Conservation (phyloP, 164 flowering plant species). For the Magnolia sinica region DNA sequence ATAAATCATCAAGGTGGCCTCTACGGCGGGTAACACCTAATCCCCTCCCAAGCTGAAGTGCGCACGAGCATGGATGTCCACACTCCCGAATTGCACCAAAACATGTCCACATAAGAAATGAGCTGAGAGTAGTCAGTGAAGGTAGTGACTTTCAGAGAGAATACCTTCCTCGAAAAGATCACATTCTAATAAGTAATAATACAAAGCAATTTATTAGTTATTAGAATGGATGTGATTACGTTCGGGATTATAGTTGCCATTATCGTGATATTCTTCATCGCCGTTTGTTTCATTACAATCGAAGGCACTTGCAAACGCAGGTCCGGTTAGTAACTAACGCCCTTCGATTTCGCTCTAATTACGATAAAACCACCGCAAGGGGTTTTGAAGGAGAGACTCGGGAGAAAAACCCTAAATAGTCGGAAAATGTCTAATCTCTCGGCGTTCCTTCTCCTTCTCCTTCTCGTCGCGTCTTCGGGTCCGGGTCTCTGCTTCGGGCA, state of each 20-base stretch:
- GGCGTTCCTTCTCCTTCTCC: background rate
- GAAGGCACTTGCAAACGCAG: slow-evolving; percentile 79
- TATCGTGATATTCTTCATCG: slow-evolving; percentile 55
- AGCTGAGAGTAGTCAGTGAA: too few species aligned
- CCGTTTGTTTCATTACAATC: slow-evolving; percentile 61
- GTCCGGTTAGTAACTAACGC: slow-evolving; percentile 2
- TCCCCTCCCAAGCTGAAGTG: too few species aligned
- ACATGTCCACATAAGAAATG: too few species aligned
- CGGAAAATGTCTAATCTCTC: background rate
- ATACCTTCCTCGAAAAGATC: too few species aligned
- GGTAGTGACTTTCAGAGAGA: too few species aligned
- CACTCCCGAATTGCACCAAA: too few species aligned
- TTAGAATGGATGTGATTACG: slow-evolving; percentile 59
- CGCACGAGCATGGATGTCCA: too few species aligned
- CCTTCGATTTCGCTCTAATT: background rate
- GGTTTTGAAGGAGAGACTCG: background rate
- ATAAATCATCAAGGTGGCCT: too few species aligned
- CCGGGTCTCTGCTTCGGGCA: background rate
- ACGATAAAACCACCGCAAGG: background rate
- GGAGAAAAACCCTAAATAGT: background rate
- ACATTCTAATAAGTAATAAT: too few species aligned
- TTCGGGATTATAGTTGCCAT: slow-evolving; percentile 75
- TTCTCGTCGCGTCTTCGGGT: background rate
- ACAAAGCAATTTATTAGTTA: too few species aligned
- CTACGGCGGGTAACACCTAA: too few species aligned